phyloP scores from a whole-genome alignment of 139 green algal genomes.

The Pleodorina starrii region DNA sequence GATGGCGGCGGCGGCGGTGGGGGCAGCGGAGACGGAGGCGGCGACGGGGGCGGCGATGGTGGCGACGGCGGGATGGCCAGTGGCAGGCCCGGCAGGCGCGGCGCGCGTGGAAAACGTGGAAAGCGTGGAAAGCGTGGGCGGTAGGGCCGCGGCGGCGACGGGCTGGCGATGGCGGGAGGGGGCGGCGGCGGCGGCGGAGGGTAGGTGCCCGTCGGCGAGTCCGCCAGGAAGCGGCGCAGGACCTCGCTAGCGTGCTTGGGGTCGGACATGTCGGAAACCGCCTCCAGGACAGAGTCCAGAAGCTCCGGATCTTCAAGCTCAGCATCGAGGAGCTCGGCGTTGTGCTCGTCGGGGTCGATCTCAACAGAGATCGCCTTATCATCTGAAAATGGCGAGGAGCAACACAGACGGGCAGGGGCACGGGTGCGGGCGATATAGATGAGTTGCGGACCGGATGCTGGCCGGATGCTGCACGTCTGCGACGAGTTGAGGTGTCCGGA shows the following conservation, averaged over 20 bases:
- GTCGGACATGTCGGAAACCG: background rate
- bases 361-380: background rate
- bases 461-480: no score
- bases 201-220: background rate
- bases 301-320: constrained; percentile 1
- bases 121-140: background rate
- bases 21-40: background rate
- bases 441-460: no score
- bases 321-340: constrained; percentile 1
- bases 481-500: no score
- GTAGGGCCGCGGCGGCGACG: background rate
- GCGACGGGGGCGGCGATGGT: background rate
- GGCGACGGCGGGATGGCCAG: background rate
- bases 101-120: background rate
- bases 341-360: background rate
- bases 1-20: background rate
- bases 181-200: background rate
- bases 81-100: background rate
- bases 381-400: no score
- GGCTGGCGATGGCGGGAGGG: background rate
- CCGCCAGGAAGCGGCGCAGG: background rate
- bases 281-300: background rate
- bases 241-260: background rate
- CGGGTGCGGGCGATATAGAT: no score
- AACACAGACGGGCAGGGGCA: no score